Conservation (phyloP, 805 yeast genomes). For the Ogataea pilisensis region DNA sequence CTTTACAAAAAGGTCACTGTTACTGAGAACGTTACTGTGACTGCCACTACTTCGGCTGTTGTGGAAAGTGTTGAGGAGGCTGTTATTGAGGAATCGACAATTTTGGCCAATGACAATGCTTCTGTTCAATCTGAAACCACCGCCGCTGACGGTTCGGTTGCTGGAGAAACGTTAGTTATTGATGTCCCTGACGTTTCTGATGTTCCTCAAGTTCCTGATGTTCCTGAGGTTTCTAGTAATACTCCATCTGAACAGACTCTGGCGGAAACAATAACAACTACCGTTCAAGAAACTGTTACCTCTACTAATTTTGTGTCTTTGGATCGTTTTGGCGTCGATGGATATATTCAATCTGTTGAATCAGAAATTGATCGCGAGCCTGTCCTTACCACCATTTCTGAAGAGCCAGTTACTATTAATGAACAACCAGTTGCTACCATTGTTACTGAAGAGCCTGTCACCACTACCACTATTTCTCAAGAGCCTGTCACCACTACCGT, state of each 20-base stretch:
- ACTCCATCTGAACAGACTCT: too few species aligned
- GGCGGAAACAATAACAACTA: too few species aligned
- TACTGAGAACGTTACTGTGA: slow-evolving; percentile 5
- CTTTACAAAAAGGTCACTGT: slow-evolving; percentile 6
- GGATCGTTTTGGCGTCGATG: too few species aligned
- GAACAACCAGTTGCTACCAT: neutral
- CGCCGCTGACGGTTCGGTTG: neutral
- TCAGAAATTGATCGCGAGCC: neutral
- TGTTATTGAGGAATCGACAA: too few species aligned
- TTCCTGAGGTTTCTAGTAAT: too few species aligned
- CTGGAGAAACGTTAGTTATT: neutral
- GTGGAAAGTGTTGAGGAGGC: too few species aligned
- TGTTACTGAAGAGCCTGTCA: neutral
- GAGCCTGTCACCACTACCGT: neutral
- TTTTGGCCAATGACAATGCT: too few species aligned
- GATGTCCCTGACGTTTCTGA: too few species aligned
- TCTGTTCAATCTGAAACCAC: neutral
- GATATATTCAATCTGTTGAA: neutral
- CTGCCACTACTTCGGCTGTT: neutral
- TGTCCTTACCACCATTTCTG: neutral
- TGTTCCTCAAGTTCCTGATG: too few species aligned
- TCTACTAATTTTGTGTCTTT: too few species aligned
- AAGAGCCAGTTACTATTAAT: neutral
- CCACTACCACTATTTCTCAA: neutral
- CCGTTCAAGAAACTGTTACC: too few species aligned